Evolutionary conservation across 495 filamentous ascomycete genomes (phyloP).

Genomic region (Aspergillus biplanus): DNA sequence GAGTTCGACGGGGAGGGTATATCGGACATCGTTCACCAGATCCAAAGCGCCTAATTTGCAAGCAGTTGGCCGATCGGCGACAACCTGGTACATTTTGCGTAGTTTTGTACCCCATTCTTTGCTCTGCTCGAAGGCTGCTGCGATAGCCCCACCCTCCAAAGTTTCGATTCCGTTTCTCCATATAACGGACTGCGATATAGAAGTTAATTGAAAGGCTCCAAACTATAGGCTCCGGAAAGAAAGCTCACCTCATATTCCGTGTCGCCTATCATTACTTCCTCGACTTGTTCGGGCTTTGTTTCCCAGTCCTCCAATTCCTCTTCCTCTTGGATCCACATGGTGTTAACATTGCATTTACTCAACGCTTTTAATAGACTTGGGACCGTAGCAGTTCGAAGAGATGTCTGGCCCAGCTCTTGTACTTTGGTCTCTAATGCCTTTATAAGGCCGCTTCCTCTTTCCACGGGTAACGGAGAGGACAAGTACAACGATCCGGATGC

Average conservation of each 20-base stretch:
- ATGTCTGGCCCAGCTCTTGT: slow-evolving; percentile 33
- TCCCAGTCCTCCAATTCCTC: slow-evolving; percentile 38
- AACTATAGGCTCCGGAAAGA: neutral
- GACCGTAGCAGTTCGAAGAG: slow-evolving; percentile 33
- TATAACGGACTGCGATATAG: slow-evolving; percentile 36
- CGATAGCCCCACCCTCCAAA: slow-evolving; percentile 33
- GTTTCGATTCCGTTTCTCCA: slow-evolving; percentile 47
- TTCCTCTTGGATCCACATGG: slow-evolving; percentile 46
- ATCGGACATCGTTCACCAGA: slow-evolving; percentile 41
- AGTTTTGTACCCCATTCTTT: slow-evolving; percentile 34
- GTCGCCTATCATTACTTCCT: slow-evolving; percentile 47
- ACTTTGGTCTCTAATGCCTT: slow-evolving; percentile 35
- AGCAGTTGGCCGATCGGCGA: slow-evolving; percentile 40
- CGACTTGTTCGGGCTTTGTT: slow-evolving; percentile 36
- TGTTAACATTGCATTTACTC: slow-evolving; percentile 42
- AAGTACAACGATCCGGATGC: slow-evolving; percentile 43
- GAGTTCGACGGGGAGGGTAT: slow-evolving; percentile 40
- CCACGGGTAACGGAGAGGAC: slow-evolving; percentile 38
- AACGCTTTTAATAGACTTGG: slow-evolving; percentile 34
- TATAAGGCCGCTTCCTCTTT: slow-evolving; percentile 35
- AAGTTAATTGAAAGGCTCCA: neutral
- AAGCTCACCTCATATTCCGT: slow-evolving; percentile 42
- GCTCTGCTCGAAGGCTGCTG: slow-evolving; percentile 37
- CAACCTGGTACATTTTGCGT: slow-evolving; percentile 43
- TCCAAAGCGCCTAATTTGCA: slow-evolving; percentile 43